Conservation (phyloP, 2,329 filamentous ascomycete species). For the Neurospora sp. region DNA sequence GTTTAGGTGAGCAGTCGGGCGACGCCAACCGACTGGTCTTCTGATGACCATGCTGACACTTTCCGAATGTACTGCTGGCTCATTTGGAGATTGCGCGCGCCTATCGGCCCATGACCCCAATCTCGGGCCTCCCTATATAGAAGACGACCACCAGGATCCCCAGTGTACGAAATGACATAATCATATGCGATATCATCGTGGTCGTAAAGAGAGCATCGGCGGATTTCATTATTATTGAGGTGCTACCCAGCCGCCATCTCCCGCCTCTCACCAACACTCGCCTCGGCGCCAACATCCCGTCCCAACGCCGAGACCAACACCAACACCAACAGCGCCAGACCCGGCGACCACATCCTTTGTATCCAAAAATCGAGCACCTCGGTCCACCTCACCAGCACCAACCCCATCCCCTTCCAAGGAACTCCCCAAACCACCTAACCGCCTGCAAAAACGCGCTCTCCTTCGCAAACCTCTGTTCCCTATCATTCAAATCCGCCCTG, state of each 20-base stretch:
- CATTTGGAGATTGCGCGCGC: too few species aligned
- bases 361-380: background rate
- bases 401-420: background rate
- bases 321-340: background rate
- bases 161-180: too few species aligned
- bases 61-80: too few species aligned
- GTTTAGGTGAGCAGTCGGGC: too few species aligned
- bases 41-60: too few species aligned
- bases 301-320: background rate
- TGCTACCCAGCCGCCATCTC: background rate
- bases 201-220: background rate
- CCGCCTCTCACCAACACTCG: background rate
- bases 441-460: conserved; percentile 72
- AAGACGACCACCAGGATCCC: too few species aligned
- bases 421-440: conserved; percentile 61
- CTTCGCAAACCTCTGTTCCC: conserved; percentile 56
- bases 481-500: conserved; percentile 46
- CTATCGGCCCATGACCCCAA: too few species aligned
- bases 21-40: too few species aligned
- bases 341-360: background rate
- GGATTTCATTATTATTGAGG: background rate
- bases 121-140: too few species aligned
- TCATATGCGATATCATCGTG: too few species aligned
- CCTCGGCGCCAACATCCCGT: background rate
- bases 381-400: background rate